phyloP scores from a whole-genome alignment of 75 land plant genomes.

The Picea sitchensis region DNA sequence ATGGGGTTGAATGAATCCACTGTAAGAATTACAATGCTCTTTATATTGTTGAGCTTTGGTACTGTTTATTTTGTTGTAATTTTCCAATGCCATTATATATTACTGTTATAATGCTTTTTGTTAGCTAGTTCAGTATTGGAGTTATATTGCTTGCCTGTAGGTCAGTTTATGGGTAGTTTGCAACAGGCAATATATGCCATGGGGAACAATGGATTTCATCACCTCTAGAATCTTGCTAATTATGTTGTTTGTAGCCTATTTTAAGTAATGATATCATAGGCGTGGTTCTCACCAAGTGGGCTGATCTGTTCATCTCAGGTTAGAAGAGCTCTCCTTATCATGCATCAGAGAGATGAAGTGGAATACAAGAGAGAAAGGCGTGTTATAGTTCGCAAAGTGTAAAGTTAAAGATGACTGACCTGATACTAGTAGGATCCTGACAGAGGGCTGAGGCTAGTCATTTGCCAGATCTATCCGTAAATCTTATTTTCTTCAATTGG shows the following conservation, averaged over 20 bases:
- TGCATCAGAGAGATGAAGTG: constrained; percentile 92
- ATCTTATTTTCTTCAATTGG: too few relatives aligned
- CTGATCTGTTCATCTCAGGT: constrained; percentile 41
- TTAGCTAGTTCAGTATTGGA: neutral
- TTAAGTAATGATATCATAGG: neutral
- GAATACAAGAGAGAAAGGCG: constrained; percentile 88
- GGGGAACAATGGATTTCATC: too few relatives aligned
- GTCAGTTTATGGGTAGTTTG: neutral
- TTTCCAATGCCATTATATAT: neutral
- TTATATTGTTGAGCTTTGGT: neutral
- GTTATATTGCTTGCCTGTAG: neutral
- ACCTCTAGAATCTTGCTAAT: neutral
- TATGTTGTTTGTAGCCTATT: neutral
- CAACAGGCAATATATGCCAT: too few relatives aligned
- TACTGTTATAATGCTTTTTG: too few relatives aligned
- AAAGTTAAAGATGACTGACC: too few relatives aligned
- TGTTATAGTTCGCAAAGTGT: constrained; percentile 62
- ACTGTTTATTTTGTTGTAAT: neutral
- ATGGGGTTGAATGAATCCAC: constrained; percentile 94
- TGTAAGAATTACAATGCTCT: constrained; percentile 32
- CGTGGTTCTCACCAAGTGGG: neutral
- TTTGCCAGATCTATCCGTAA: too few relatives aligned
- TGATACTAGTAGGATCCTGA: too few relatives aligned
- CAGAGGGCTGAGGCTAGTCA: too few relatives aligned
- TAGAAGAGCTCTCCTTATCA: constrained; percentile 83